These are phyloP conservation scores for Ceratocystis colombiana DNA, from an alignment of 2,329 filamentous ascomycete genomes.

Conservation along the genomic window DNA sequence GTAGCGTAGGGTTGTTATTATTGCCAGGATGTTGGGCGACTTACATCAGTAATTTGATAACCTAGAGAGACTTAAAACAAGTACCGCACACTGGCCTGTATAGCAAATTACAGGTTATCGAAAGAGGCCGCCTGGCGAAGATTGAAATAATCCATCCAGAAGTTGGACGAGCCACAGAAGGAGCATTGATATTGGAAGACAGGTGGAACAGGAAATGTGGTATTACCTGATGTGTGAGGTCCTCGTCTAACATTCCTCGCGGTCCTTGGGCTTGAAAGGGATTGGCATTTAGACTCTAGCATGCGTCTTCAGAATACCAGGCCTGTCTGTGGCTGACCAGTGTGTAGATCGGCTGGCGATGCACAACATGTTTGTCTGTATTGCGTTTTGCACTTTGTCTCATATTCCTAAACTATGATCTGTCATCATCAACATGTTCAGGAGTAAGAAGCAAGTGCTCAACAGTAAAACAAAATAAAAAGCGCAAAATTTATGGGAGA, in stretches of 20 bases:
- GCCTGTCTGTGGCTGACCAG: too few relatives aligned
- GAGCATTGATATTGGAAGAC: neutral
- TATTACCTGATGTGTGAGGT: slow-evolving; percentile 5
- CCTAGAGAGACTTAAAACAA: neutral
- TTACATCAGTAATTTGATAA: neutral
- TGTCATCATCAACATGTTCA: too few relatives aligned
- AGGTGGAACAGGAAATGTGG: neutral
- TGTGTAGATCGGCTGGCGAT: neutral
- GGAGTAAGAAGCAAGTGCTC: too few relatives aligned
- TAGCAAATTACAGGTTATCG: neutral
- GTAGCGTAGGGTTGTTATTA: neutral
- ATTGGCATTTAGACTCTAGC: neutral
- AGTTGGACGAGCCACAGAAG: too few relatives aligned
- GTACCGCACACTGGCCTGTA: neutral
- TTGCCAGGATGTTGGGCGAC: neutral
- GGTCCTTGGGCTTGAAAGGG: neutral
- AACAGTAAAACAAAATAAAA: too few relatives aligned
- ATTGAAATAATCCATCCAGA: neutral
- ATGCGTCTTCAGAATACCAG: neutral
- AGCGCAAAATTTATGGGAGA: too few relatives aligned
- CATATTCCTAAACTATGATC: neutral
- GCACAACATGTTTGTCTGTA: neutral
- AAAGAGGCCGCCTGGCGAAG: slow-evolving; percentile 7
- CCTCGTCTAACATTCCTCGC: slow-evolving; percentile 3
- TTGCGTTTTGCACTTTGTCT: neutral